Conservation (phyloP, 371 early-diverging fungal genomes). For the Lichtheimia ornata region DNA sequence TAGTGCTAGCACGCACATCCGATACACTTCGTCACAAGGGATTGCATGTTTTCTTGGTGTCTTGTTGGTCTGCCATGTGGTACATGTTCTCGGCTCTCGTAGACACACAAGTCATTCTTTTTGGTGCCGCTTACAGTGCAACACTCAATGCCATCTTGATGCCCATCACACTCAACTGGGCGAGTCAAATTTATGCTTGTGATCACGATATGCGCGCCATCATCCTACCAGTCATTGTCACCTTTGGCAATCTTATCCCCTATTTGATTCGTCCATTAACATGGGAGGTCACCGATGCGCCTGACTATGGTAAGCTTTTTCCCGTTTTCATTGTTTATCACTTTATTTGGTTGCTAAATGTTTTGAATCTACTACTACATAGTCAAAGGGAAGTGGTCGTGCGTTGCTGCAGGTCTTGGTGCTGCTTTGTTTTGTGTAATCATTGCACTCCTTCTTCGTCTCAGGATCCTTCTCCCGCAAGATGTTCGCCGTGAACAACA, state of each 20-base stretch:
- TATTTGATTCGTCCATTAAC: slow-evolving; percentile 6
- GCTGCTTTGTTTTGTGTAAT: slow-evolving; percentile 5
- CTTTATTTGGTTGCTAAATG: neutral
- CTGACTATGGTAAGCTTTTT: slow-evolving; percentile 8
- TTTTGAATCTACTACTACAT: neutral
- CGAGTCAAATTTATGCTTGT: slow-evolving; percentile 8
- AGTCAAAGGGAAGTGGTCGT: neutral
- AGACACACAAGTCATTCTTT: neutral
- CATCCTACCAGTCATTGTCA: slow-evolving; percentile 4
- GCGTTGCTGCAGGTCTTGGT: slow-evolving; percentile 2
- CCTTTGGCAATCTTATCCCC: slow-evolving; percentile 6
- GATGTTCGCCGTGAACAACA: slow-evolving; percentile 4
- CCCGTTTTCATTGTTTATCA: neutral
- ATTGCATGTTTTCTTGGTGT: slow-evolving; percentile 6
- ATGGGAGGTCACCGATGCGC: slow-evolving; percentile 13
- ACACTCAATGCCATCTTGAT: slow-evolving; percentile 1
- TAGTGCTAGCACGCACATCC: slow-evolving; percentile 6
- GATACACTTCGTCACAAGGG: slow-evolving; percentile 6
- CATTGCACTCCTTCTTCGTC: slow-evolving; percentile 1
- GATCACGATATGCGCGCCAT: slow-evolving; percentile 9
- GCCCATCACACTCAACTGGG: slow-evolving; percentile 6
- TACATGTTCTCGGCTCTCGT: slow-evolving; percentile 2
- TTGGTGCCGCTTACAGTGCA: slow-evolving; percentile 3
- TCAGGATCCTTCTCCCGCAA: slow-evolving; percentile 4
- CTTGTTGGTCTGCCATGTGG: slow-evolving; percentile 7